Evolutionary conservation across 768 basidiomycete species (phyloP), one percentile per base, ranked within the genome.

Genomic region (Auricularia auricula-judae): DNA sequence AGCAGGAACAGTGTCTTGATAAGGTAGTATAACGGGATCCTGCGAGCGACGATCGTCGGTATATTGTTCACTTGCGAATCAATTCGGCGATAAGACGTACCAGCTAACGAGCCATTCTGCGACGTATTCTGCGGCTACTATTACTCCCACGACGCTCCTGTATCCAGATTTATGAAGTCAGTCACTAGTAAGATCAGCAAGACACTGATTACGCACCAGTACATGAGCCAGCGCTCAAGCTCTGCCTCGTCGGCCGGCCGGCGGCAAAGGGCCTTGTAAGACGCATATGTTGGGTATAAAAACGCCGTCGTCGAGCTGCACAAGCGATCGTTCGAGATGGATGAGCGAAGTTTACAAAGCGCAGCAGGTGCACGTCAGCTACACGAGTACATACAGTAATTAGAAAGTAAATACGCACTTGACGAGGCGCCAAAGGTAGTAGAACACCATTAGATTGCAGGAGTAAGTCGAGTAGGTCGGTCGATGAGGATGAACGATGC

Each of bases 211-310:
- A 77, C 76, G 43, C 71, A 70, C 94, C 95, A 98, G 70, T 97
- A 98, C 91, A 93, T 95, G 63, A 98, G 81, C 93, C 95, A 97
- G 75, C 93, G 80, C 73, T 97, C 95, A 8, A 95, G 79, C 56
- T 93, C 91, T 62, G 81, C 83, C 70, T 92, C 90, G 0, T 87
- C 87, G 1, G 90, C 89, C 21, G 91, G 91, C n/a, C 91, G 81
- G 69, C 89, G 86, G 43, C 89, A 88, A 36, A 98, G 83, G 0
- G 91, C 86, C 79, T 98, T 98, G 79, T 95, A 98, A n/a, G 92
- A 94, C 36, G 93, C 91, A 76, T 98, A 98, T 29, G 89, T 90
- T 0, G 94, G 94, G 74, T 98, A 96, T 47, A 95, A 82, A 75
- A 93, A 95, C 21, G 87, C 91, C 4, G 79, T 80, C 42, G 82